phyloP scores from a whole-genome alignment of 345 rosid genomes.

The Aquilaria malaccensis region DNA sequence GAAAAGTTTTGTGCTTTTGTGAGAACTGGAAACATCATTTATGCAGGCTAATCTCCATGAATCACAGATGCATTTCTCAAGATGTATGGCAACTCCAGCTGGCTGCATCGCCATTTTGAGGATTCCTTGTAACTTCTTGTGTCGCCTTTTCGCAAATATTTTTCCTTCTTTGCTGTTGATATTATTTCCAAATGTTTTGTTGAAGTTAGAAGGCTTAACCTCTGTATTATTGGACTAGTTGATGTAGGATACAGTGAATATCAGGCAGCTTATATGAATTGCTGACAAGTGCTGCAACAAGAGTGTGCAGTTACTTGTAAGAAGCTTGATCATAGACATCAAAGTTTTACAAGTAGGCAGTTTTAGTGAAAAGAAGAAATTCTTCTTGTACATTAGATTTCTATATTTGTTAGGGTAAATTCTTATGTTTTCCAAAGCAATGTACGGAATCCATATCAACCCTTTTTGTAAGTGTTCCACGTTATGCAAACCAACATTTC shows the following conservation, averaged over 20 bases:
- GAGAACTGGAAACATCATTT: constrained; percentile 16
- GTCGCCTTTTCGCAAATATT: background rate
- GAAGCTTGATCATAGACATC: constrained; percentile 25
- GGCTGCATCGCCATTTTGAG: constrained; percentile 11
- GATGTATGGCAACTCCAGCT: constrained; percentile 19
- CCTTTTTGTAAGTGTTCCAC: too few relatives aligned
- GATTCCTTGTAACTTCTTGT: constrained; percentile 9
- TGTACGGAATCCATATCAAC: too few relatives aligned
- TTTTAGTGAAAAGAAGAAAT: constrained; percentile 12
- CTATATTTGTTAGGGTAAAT: too few relatives aligned
- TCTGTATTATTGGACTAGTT: constrained; percentile 21
- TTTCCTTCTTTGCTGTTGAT: constrained; percentile 13
- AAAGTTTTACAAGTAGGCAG: constrained; percentile 25
- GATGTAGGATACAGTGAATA: constrained; percentile 24
- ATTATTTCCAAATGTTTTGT: constrained; percentile 15
- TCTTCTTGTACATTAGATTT: too few relatives aligned
- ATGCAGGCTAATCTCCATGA: constrained; percentile 8
- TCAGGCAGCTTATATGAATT: constrained; percentile 15
- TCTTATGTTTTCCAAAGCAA: too few relatives aligned
- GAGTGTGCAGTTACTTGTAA: constrained; percentile 26
- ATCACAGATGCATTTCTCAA: constrained; percentile 14
- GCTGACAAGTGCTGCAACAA: constrained; percentile 20
- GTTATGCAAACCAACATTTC: too few relatives aligned
- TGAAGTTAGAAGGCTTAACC: constrained; percentile 10
- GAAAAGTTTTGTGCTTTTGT: constrained; percentile 8